phyloP scores from a whole-genome alignment of 208 protist species.

The Acanthamoeba polyphaga region DNA sequence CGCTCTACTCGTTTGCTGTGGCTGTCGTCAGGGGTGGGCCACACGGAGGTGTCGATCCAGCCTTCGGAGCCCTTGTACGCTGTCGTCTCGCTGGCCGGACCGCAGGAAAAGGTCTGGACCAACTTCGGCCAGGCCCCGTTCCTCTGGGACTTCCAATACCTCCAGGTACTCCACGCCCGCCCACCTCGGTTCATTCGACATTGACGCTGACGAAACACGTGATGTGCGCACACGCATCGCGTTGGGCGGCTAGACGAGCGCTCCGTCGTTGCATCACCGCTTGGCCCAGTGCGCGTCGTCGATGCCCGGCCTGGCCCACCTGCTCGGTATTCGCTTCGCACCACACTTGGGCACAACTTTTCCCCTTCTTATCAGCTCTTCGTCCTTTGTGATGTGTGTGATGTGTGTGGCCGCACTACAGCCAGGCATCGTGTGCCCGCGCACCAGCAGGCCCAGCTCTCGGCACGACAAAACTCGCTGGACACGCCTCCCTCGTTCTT shows the following conservation, averaged over 20 bases:
- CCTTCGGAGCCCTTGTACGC: slow-evolving; percentile 14
- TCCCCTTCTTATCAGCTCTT: too few relatives aligned
- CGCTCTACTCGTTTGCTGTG: neutral
- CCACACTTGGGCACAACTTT: too few relatives aligned
- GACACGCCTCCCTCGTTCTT: slow-evolving; percentile 8
- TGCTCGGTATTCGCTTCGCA: neutral
- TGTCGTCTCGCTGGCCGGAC: neutral
- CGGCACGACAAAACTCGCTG: neutral
- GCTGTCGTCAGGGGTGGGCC: slow-evolving; percentile 11
- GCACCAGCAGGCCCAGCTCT: neutral
- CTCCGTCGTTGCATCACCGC: neutral
- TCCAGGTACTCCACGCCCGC: neutral
- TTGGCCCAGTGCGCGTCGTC: neutral
- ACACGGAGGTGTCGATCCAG: neutral
- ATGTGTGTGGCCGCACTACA: neutral
- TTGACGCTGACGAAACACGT: neutral
- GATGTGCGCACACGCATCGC: too few relatives aligned
- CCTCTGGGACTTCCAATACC: slow-evolving; percentile 66
- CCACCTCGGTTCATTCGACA: neutral
- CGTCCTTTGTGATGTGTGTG: too few relatives aligned
- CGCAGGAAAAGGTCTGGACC: slow-evolving; percentile 55
- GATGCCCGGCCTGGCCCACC: neutral
- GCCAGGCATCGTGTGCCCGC: neutral
- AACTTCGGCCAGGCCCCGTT: slow-evolving; percentile 67
- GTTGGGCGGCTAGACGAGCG: neutral